Evolutionary conservation across 768 basidiomycete species (phyloP), one percentile per base, ranked within the genome.

Genomic region (Crepidotus variabilis): DNA sequence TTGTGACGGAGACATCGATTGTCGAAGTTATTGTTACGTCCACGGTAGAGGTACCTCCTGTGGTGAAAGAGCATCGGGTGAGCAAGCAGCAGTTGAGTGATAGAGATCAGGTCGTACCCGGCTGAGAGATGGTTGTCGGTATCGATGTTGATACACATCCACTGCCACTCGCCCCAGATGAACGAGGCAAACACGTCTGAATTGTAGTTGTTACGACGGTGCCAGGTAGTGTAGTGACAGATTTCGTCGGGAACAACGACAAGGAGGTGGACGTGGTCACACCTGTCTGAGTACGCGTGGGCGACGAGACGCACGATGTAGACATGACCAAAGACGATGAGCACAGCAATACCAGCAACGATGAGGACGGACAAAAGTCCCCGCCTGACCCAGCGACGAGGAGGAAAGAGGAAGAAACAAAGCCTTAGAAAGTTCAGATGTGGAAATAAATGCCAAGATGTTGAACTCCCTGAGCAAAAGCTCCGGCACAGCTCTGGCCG

Each of bases 241-340:
- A 57, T 10, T 57, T 21, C 6, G 63, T 56, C 7, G 50, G 45
- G 24, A 61, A 63, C 10, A 61, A 63, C n/a, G 57, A 58, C 16
- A 63, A 28, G 43, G 60, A 62, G 50, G 60, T 52, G 39, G 67
- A 65, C 21, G 64, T 65, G 52, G 52, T 20, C 10, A 64, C 60
- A 21, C 48, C 50, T 8, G 66, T 65, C 24, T 46, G 55, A 16
- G 68, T 69, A 22, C 61, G 56, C 14, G 67, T 65, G 11, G 65
- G 60, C 48, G 60, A 54, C 21, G 61, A 51, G 22, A 52, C 48
- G 57, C 65, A 62, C 52, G 58, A 56, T 9, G 58, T 55, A 20
- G 62, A 57, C 61, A 65, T 63, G 53, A 53, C 47, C 54, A 48
- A 36, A 24, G 23, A 47, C 21, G 22, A 49, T 22, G 24, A 22